phyloP scores from a whole-genome alignment of 2,329 filamentous ascomycete genomes.

The Furcasterigmium sp. region DNA sequence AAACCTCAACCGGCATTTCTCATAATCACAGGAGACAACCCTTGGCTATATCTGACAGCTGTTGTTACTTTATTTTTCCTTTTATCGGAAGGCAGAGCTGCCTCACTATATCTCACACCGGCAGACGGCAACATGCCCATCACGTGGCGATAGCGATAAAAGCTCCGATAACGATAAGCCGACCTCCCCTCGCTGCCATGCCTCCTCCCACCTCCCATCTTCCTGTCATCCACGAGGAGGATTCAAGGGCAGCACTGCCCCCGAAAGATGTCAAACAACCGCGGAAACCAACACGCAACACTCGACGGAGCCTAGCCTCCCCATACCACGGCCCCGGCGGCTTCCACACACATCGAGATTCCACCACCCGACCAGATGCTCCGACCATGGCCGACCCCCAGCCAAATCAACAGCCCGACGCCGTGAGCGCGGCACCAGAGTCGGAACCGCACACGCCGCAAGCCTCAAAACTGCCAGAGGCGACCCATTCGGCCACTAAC shows the following conservation, averaged over 20 bases:
- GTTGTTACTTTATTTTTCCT: no score
- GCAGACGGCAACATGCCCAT: no score
- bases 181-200: slow-evolving; percentile 8
- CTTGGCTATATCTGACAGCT: no score
- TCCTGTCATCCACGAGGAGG: slow-evolving; percentile 5
- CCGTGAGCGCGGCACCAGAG: background rate
- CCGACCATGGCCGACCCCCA: slow-evolving; percentile 10
- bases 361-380: slow-evolving; percentile 1
- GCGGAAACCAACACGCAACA: background rate
- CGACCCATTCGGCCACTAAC: background rate
- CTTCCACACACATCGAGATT: background rate
- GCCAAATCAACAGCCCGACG: slow-evolving; percentile 8
- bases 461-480: no score
- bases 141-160: slow-evolving; percentile 9
- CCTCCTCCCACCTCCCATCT: slow-evolving; percentile 7
- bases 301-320: background rate
- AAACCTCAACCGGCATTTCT: no score
- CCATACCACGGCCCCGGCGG: background rate
- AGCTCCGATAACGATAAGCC: slow-evolving; percentile 7
- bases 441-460: background rate
- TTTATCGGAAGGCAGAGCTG: no score
- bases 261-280: slow-evolving; percentile 7
- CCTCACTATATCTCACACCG: no score
- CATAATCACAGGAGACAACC: no score
- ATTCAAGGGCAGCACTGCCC: background rate